phyloP scores from a whole-genome alignment of 2,329 filamentous ascomycete genomes.

The Sporothrix humicola region DNA sequence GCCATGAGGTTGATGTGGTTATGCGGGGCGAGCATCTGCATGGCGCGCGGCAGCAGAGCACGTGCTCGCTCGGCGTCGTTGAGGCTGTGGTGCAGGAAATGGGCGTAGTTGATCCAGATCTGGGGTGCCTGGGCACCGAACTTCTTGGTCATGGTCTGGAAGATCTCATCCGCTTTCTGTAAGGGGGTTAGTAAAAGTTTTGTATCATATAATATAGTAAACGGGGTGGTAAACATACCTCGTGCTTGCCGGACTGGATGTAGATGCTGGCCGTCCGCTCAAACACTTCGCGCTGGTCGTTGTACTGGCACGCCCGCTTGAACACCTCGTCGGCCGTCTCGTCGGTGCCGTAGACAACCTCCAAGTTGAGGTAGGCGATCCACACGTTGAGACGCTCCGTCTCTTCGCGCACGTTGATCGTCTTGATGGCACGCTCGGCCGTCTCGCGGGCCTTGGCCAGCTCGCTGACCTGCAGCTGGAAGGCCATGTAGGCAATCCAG shows the following conservation, averaged over 20 bases:
- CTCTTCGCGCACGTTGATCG: conserved; percentile 89
- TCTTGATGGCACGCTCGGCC: conserved; percentile 86
- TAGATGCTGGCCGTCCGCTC: conserved; percentile 92
- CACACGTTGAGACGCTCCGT: conserved; percentile 94
- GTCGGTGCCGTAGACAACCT: conserved; percentile 86
- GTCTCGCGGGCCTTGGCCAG: conserved; percentile 85
- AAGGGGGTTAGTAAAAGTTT: neutral
- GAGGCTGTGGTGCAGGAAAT: conserved; percentile 81
- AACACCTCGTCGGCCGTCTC: conserved; percentile 85
- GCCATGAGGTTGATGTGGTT: conserved; percentile 74
- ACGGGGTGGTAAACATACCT: conserved; percentile 60
- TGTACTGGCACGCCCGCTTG: conserved; percentile 90
- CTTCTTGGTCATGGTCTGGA: conserved; percentile 86
- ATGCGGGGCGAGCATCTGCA: conserved; percentile 77
- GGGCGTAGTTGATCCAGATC: conserved; percentile 93
- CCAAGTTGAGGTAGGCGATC: conserved; percentile 92
- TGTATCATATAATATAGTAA: neutral
- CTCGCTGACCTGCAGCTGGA: conserved; percentile 91
- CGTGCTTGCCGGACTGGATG: conserved; percentile 84
- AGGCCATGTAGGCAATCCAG: conserved; percentile 99
- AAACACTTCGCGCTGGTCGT: conserved; percentile 87
- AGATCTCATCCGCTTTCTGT: conserved; percentile 86
- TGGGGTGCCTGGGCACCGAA: conserved; percentile 79
- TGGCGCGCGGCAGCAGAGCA: conserved; percentile 78
- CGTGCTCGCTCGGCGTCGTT: conserved; percentile 75